Evolutionary conservation across 257 asterid species (phyloP).

Genomic region (Galeopsis tetrahit): DNA sequence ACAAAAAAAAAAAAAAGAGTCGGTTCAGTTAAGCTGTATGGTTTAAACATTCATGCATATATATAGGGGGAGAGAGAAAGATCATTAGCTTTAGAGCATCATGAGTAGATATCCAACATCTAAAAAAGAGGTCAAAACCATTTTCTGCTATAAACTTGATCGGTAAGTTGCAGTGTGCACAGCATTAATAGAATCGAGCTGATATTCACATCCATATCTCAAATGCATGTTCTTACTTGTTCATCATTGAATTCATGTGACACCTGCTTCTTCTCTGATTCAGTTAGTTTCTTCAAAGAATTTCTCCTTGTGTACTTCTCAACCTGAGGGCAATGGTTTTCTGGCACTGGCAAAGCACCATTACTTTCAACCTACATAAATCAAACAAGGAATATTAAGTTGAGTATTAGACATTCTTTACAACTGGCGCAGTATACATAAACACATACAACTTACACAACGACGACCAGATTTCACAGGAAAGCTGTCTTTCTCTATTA

Average conservation of each 20-base stretch:
- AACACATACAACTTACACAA: slow-evolving; percentile 99
- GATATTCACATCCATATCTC: slow-evolving; percentile 17
- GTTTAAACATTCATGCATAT: not conserved
- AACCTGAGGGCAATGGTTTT: slow-evolving; percentile 47
- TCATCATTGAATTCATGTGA: slow-evolving; percentile 72
- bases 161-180: not conserved
- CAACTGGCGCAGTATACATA: slow-evolving; percentile 54
- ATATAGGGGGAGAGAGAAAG: not conserved
- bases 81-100: not conserved
- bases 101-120: not conserved
- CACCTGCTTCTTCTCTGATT: slow-evolving; percentile 50
- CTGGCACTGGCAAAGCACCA: slow-evolving; percentile 62
- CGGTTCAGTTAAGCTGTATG: not conserved
- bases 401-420: slow-evolving; percentile 49
- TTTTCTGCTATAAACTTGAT: slow-evolving; percentile 13
- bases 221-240: slow-evolving; percentile 56
- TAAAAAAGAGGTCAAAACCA: not conserved
- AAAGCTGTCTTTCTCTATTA: slow-evolving; percentile 47
- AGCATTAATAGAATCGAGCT: not conserved
- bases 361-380: slow-evolving; percentile 75
- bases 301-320: slow-evolving; percentile 46
- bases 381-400: slow-evolving; percentile 52
- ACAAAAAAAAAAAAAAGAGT: not conserved
- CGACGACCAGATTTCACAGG: slow-evolving; percentile 75
- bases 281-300: slow-evolving; percentile 48